Evolutionary conservation across 352 stramenopile species (phyloP).

Genomic region (Phytophthora ramorum): DNA sequence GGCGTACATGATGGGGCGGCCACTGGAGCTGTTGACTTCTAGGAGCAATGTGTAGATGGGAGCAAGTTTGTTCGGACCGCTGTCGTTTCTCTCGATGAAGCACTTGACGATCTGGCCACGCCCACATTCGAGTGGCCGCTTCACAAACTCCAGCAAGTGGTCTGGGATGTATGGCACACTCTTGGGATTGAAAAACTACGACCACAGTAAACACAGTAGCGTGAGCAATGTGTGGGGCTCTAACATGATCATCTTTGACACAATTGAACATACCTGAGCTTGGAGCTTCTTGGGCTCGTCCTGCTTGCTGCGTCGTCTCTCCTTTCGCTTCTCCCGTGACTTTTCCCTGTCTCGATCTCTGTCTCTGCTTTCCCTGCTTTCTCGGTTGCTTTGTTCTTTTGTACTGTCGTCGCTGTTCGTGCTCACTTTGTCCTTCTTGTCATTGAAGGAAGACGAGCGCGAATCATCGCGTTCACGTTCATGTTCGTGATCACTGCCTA

Average conservation of each 20-base stretch:
- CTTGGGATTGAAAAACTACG: constrained; percentile 85
- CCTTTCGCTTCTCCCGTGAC: constrained; percentile 58
- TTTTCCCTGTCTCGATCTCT: constrained; percentile 40
- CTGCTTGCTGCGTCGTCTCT: constrained; percentile 64
- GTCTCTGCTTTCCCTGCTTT: constrained; percentile 18
- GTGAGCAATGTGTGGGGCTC: too few species aligned
- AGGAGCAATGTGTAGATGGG: constrained; percentile 86
- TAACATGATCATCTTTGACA: background rate
- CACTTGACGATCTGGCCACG: constrained; percentile 86
- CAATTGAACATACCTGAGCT: constrained; percentile 47
- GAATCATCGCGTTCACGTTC: constrained; percentile 23
- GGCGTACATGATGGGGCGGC: constrained; percentile 84
- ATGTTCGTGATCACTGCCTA: constrained; percentile 14
- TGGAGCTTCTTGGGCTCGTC: constrained; percentile 75
- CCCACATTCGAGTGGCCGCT: constrained; percentile 75
- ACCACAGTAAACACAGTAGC: constrained; percentile 1
- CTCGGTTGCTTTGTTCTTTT: constrained; percentile 33
- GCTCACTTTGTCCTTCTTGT: constrained; percentile 35
- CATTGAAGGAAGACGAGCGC: constrained; percentile 25
- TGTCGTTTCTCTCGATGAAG: constrained; percentile 90
- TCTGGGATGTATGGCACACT: constrained; percentile 83
- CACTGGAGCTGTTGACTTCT: constrained; percentile 88
- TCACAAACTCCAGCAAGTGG: constrained; percentile 85
- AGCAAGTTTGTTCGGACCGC: constrained; percentile 76
- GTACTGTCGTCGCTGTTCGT: constrained; percentile 40